Base-by-base conservation (phyloP, 2,329 filamentous ascomycete genomes). In the Neofusicoccum ribis region DNA sequence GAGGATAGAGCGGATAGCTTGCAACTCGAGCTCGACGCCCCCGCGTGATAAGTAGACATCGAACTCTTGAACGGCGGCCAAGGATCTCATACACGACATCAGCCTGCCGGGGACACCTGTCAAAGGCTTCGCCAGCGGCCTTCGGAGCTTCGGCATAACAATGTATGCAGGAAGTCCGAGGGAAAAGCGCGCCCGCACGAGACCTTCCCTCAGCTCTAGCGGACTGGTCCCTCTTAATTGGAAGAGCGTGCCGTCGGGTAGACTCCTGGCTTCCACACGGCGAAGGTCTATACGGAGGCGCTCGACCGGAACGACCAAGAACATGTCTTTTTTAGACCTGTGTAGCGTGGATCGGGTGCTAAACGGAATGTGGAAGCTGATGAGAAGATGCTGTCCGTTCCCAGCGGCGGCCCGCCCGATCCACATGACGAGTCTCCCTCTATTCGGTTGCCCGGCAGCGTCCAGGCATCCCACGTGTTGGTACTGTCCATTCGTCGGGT, bases 101-200 rank as follows among this genome's bases (percentile, higher is more conserved):
- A 59, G 41, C 39, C 54, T 34, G 54, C 23, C 17, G 3, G 39
- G 54, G 15, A 31, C 54, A 5, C 54, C 54, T 14, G 54, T 59
- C 54, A 59, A 36, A 14, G 54, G 54, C 4, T 11, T 59, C 23
- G 54, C 54, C 39, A 59, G n/a, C 54, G 54, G 54, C 54, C 54
- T 44, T 2, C 54, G 23, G 3, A 59, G 54, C 39, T 59, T 59
- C 2, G 54, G 54, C 54, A 59, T 59, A 7, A 59, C 39, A 5
- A 59, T 39, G 39, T 59, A 59, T 6, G 54, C 54, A 46, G 54
- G 14, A 34, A 7, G 44, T 7, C 14, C n/a, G 54, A 59, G 54
- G 39, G 54, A 59, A 59, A 59, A 59, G 20, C 54, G 37, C 31
- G 39, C 54, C 1, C 14, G 54, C 20, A 59, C 17, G 23, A 59